Base-by-base conservation (phyloP, 805 yeast genomes). In the Huiozyma sinensis region DNA sequence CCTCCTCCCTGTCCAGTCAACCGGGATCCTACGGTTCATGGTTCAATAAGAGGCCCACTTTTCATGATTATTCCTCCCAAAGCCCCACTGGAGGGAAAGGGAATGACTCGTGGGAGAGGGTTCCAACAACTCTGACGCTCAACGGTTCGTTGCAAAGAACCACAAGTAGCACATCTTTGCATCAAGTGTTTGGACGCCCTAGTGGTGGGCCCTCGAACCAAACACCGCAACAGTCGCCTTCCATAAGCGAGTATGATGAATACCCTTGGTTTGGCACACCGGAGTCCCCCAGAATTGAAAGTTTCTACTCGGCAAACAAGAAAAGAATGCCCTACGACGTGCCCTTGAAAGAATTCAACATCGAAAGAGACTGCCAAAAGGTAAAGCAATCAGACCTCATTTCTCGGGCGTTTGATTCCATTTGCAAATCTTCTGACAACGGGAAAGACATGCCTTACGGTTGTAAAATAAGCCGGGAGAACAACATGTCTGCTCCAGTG, bases 221-320 rank as follows among this genome's bases (percentile, higher is more conserved):
- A 8, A 56, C 69, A 1, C 68, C 69, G 5, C 60, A 55, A 38
- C 63, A 52, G 3, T 64, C 72, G 0, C 70, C 71, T 2, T 57
- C 61, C 1, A 46, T 56, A 9, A 50, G 50, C 31, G 70, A 66
- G 44, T 65, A 64, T 47, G 70, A 67, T 5, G 71, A 68, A 38
- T 68, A 60, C 39, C 71, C 71, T n/a, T 68, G 71, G 71, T 45
- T 50, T 46, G 57, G 57, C 12, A 47, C 57, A 3, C 56, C 63
- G 12, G 51, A 50, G 47, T 61, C 59, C 27, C 61, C 51, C 11
- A 57, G 50, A 32, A 48, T 48, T 31, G 59, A 55, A 31, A 41
- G 40, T 6, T 13, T 37, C 6, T 41, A 37, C 28, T n/a, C 17
- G 13, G 27, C 41, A 36, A 51, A 33, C 12, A 40, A 43, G 13